These are phyloP conservation scores for Botryobasidium botryosum DNA, from an alignment of 768 basidiomycete genomes.

Conservation along the genomic window DNA sequence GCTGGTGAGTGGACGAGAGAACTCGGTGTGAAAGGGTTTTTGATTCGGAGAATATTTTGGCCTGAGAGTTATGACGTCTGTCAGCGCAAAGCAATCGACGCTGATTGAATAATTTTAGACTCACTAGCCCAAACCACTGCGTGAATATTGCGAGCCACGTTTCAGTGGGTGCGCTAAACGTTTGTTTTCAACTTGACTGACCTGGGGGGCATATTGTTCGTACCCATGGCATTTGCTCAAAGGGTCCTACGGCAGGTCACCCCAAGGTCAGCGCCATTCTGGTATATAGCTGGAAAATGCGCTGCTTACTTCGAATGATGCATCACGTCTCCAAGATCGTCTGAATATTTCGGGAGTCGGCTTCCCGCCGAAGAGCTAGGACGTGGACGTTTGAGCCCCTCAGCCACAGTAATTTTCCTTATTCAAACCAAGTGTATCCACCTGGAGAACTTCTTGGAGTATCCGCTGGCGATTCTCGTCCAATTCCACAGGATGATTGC, in stretches of 20 bases:
- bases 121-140: conserved; percentile 39
- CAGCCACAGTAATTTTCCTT: too few species aligned
- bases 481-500: too few species aligned
- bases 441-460: too few species aligned
- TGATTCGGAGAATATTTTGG: conserved; percentile 36
- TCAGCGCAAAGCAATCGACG: conserved; percentile 2
- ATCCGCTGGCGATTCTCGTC: too few species aligned
- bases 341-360: conserved; percentile 13
- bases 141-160: neutral
- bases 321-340: conserved; percentile 13
- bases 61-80: conserved; percentile 20
- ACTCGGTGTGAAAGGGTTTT: conserved; percentile 34
- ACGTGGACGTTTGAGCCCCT: too few species aligned
- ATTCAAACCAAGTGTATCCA: too few species aligned
- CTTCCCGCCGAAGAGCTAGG: conserved; percentile 14
- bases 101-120: conserved; percentile 11
- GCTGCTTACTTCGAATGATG: conserved; percentile 12
- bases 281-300: neutral
- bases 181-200: conserved; percentile 18
- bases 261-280: neutral
- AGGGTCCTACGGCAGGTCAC: conserved; percentile 26
- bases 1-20: conserved; percentile 39
- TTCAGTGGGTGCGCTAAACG: neutral
- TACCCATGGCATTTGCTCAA: conserved; percentile 32
- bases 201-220: conserved; percentile 36